These are phyloP conservation scores for Huntiella omanensis DNA, from an alignment of 2,329 filamentous ascomycete genomes.

Conservation along the genomic window DNA sequence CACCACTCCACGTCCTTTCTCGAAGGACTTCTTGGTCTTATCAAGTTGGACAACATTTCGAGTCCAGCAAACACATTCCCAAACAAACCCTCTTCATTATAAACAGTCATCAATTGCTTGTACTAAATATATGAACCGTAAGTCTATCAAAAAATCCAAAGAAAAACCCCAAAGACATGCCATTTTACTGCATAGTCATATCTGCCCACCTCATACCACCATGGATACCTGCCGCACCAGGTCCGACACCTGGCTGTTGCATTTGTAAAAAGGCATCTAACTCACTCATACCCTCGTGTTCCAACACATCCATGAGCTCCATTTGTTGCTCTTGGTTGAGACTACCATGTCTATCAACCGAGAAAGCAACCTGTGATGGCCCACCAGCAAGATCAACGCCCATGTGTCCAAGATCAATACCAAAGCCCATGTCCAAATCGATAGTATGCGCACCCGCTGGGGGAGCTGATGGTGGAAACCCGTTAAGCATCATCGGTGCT, in stretches of 20 bases:
- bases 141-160: not conserved
- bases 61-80: not conserved
- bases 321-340: conserved; percentile 65
- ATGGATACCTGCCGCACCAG: conserved; percentile 13
- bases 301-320: conserved; percentile 65
- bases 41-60: too few relatives aligned
- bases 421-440: conserved; percentile 14
- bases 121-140: too few relatives aligned
- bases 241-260: conserved; percentile 12
- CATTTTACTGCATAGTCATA: conserved; percentile 5
- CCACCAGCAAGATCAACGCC: conserved; percentile 10
- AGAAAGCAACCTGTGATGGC: conserved; percentile 17
- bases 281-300: conserved; percentile 45
- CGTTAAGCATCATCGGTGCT: conserved; percentile 18
- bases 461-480: conserved; percentile 13
- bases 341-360: conserved; percentile 41
- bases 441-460: conserved; percentile 7
- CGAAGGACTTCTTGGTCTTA: too few relatives aligned
- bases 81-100: not conserved
- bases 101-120: too few relatives aligned
- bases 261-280: conserved; percentile 40
- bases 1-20: too few relatives aligned
- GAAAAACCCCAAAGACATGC: not conserved
- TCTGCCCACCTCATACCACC: conserved; percentile 8
- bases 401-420: conserved; percentile 17